These are phyloP conservation scores for Cladorrhinum samala DNA, from an alignment of 495 filamentous ascomycete species.

Conservation along the genomic window DNA sequence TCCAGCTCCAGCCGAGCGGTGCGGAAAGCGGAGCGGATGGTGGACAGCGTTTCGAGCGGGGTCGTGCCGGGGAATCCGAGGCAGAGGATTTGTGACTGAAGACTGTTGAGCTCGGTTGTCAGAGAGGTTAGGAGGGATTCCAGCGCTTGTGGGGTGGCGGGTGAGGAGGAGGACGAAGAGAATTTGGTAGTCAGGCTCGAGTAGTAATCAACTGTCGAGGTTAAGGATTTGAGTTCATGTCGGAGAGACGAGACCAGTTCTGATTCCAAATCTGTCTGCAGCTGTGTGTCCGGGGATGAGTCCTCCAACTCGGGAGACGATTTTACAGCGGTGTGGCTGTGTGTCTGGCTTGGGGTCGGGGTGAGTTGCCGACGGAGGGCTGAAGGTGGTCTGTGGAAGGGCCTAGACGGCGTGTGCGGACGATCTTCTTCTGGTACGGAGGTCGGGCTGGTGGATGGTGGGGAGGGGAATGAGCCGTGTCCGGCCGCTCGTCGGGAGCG, in stretches of 20 bases:
- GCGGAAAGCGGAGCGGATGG: conserved; percentile 52
- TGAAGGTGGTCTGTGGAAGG: conserved; percentile 1
- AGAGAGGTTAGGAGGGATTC: conserved; percentile 33
- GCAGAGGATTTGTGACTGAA: neutral
- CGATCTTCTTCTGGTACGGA: conserved; percentile 8
- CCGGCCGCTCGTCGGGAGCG: conserved; percentile 16
- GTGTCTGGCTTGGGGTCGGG: too few relatives aligned
- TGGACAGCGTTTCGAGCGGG: conserved; percentile 43
- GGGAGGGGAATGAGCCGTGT: conserved; percentile 43
- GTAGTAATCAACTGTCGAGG: conserved; percentile 33
- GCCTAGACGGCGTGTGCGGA: too few relatives aligned
- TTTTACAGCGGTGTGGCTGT: too few relatives aligned
- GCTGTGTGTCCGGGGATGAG: too few relatives aligned
- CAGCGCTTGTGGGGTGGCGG: conserved; percentile 35
- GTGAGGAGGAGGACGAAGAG: conserved; percentile 31
- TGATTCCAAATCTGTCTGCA: too few relatives aligned
- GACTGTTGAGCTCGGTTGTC: conserved; percentile 1
- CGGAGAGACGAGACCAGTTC: conserved; percentile 33
- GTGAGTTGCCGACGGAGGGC: too few relatives aligned
- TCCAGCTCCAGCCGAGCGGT: conserved; percentile 63
- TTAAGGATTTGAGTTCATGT: conserved; percentile 35
- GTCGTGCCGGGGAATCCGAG: conserved; percentile 52
- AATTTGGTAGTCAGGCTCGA: conserved; percentile 27
- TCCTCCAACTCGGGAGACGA: too few relatives aligned
- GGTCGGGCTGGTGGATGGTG: conserved; percentile 45